Evolutionary conservation across 2,329 filamentous ascomycete genomes (phyloP).

Genomic region (Pyrenochaeta sp.): DNA sequence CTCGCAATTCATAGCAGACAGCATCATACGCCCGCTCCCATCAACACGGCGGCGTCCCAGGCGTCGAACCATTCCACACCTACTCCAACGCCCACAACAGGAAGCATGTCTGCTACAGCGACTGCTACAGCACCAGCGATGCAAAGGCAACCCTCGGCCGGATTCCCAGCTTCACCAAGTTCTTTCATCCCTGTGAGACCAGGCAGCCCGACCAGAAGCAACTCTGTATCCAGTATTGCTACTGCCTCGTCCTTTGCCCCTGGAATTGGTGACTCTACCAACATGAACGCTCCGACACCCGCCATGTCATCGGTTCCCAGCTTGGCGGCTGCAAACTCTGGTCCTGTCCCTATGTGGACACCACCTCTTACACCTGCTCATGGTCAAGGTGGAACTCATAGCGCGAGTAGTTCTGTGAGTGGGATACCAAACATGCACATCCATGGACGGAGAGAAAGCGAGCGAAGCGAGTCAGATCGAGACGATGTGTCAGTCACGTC

Average conservation of each 20-base stretch:
- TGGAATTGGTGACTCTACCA: constrained; percentile 39
- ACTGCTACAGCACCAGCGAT: constrained; percentile 60
- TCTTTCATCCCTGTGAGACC: constrained; percentile 66
- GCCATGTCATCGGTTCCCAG: constrained; percentile 79
- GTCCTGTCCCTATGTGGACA: constrained; percentile 75
- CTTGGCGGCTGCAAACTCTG: constrained; percentile 76
- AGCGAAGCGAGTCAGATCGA: constrained; percentile 47
- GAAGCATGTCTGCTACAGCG: constrained; percentile 64
- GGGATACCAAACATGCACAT: constrained; percentile 54
- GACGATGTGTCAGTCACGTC: constrained; percentile 34
- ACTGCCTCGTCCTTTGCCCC: constrained; percentile 65
- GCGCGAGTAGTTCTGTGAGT: constrained; percentile 62
- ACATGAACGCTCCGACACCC: constrained; percentile 78
- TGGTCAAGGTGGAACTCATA: constrained; percentile 54
- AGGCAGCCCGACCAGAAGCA: constrained; percentile 82
- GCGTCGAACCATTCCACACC: constrained; percentile 71
- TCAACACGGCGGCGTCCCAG: constrained; percentile 51
- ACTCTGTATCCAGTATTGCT: constrained; percentile 80
- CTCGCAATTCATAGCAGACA: constrained; percentile 46
- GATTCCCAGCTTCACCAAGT: constrained; percentile 64
- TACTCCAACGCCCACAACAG: constrained; percentile 72
- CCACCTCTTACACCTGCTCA: constrained; percentile 84
- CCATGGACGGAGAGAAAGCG: constrained; percentile 36
- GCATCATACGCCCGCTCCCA: constrained; percentile 46
- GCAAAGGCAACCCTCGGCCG: constrained; percentile 60